phyloP scores from a whole-genome alignment of 495 filamentous ascomycete species.

The Podospora fimiseda region DNA sequence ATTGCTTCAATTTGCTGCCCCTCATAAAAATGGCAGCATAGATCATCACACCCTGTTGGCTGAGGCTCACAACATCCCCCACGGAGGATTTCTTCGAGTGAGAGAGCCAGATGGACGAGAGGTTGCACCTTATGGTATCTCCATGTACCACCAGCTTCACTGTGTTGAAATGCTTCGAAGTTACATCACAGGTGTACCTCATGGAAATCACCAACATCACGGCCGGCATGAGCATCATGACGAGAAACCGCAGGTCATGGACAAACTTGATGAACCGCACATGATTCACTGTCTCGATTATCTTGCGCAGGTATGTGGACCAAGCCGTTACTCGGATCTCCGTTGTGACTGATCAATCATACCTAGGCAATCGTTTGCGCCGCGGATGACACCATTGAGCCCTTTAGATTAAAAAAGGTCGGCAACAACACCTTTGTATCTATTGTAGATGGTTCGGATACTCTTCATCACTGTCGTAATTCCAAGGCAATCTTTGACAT shows the following conservation, averaged over 20 bases:
- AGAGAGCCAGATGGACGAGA: neutral
- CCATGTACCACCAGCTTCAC: conserved; percentile 1
- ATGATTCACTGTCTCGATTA: neutral
- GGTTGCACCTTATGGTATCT: neutral
- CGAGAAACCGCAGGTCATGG: neutral
- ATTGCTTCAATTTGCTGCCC: neutral
- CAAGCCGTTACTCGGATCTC: neutral
- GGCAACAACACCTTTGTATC: neutral
- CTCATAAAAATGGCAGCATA: neutral
- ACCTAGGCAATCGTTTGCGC: neutral
- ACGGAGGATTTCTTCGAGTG: neutral
- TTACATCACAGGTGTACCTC: neutral
- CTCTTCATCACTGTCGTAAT: neutral
- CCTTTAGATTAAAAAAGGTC: neutral
- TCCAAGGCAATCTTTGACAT: neutral
- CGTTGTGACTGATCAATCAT: neutral
- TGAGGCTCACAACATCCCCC: neutral
- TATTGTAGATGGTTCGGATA: neutral
- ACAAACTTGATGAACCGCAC: neutral
- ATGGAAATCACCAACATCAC: neutral
- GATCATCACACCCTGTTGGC: neutral
- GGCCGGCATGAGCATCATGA: neutral
- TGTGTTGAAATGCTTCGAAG: neutral
- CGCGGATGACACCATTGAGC: conserved; percentile 1
- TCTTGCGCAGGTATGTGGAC: neutral